phyloP scores from a whole-genome alignment of 805 yeast genomes.

The Kluyveromyces aestuarii region DNA sequence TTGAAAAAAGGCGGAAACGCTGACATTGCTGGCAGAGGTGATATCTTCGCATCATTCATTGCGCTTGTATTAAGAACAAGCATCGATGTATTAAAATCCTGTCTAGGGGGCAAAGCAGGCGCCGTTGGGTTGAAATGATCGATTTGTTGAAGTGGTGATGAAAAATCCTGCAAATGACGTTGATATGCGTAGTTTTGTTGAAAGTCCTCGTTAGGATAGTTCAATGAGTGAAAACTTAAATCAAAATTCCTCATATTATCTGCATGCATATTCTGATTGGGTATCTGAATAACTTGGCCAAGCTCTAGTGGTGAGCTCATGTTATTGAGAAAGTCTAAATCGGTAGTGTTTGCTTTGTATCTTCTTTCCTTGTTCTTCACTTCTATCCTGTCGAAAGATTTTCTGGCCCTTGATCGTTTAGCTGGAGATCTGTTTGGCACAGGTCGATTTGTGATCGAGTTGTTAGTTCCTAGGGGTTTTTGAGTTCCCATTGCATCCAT shows the following conservation, averaged over 20 bases:
- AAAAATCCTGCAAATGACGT: not conserved
- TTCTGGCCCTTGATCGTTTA: not conserved
- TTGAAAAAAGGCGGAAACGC: conserved; percentile 42
- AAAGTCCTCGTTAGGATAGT: not conserved
- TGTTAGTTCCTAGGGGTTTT: conserved; percentile 1
- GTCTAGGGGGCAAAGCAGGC: not conserved
- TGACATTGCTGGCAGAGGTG: not conserved
- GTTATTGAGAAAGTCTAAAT: not conserved
- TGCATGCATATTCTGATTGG: not conserved
- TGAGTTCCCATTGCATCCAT: conserved; percentile 3
- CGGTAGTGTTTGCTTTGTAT: not conserved
- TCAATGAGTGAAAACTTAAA: not conserved
- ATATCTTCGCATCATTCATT: not conserved
- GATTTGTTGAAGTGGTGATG: conserved; percentile 8
- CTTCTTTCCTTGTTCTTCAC: not conserved
- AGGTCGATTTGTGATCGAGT: not conserved
- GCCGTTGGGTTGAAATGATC: not conserved
- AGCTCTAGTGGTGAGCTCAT: not conserved
- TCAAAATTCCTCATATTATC: not conserved
- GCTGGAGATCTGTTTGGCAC: conserved; percentile 1
- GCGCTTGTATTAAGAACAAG: not conserved
- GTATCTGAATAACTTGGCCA: not conserved
- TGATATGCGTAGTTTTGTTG: not conserved
- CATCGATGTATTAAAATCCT: not conserved
- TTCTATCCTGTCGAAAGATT: not conserved